Conservation (phyloP, 2,329 filamentous ascomycete genomes). For the Aureobasidium sp. region DNA sequence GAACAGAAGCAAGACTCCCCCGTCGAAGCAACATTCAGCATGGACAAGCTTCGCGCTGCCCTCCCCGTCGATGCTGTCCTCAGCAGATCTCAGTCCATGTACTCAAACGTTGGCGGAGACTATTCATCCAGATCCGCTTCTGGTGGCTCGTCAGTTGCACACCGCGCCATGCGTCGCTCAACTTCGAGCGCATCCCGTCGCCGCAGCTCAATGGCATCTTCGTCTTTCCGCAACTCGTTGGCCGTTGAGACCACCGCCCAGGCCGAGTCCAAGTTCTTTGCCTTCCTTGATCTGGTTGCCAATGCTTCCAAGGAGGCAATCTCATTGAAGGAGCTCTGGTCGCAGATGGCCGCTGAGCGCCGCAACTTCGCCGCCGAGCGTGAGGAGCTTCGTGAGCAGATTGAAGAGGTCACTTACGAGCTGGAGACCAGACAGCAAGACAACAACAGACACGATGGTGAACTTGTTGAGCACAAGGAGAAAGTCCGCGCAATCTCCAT, state of each 20-base stretch:
- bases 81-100: constrained; percentile 7
- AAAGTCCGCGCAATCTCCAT: constrained; percentile 19
- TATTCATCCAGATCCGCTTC: background rate
- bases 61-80: constrained; percentile 9
- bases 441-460: constrained; percentile 16
- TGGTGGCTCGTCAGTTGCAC: background rate
- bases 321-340: constrained; percentile 25
- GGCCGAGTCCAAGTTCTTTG: constrained; percentile 25
- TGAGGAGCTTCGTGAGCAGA: constrained; percentile 23
- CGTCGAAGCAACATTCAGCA: background rate
- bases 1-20: background rate
- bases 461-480: constrained; percentile 22
- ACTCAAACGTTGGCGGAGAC: background rate
- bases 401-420: constrained; percentile 22
- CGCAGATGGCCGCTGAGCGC: constrained; percentile 22
- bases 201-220: constrained; percentile 20
- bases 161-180: background rate
- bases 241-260: constrained; percentile 22
- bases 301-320: constrained; percentile 24
- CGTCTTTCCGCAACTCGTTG: constrained; percentile 22
- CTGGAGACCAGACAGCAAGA: constrained; percentile 21
- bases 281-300: constrained; percentile 25
- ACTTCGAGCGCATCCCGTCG: constrained; percentile 11
- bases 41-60: constrained; percentile 8
- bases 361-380: constrained; percentile 22